Percentiles rank a stretch among this genome's conserved stretches.
phyloP scores from a whole-genome alignment of 805 yeast genomes.

The Saturnispora serradocipensis region DNA sequence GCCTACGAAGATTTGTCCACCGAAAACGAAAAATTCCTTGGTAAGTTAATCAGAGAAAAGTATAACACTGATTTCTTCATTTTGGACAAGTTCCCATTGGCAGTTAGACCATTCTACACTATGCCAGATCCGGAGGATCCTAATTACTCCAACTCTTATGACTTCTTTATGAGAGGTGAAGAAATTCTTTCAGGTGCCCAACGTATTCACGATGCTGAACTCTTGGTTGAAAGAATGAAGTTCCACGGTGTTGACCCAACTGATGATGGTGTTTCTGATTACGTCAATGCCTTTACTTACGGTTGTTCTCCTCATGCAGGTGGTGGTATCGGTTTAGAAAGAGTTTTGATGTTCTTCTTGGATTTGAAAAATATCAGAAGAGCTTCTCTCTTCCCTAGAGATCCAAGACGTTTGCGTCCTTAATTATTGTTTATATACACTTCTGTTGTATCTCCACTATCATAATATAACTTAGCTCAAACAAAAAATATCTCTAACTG shows the following conservation, averaged over 20 bases:
- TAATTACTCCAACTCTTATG: constrained; percentile 92
- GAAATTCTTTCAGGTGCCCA: constrained; percentile 99
- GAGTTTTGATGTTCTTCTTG: constrained; percentile 97
- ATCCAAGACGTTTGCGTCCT: constrained; percentile 91
- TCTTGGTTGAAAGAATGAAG: constrained; percentile 72
- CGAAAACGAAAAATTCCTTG: constrained; percentile 89
- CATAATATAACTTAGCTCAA: background rate
- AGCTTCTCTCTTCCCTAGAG: constrained; percentile 99
- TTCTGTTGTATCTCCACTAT: background rate
- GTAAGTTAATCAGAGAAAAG: constrained; percentile 83
- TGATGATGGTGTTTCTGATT: constrained; percentile 78
- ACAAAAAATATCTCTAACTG: background rate
- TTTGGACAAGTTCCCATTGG: constrained; percentile 96
- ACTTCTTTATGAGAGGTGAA: constrained; percentile 99
- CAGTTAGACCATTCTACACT: constrained; percentile 96
- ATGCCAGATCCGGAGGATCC: constrained; percentile 96
- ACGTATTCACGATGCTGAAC: constrained; percentile 90
- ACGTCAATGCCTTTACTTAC: constrained; percentile 83
- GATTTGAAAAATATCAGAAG: constrained; percentile 96
- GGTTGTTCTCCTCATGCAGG: constrained; percentile 99
- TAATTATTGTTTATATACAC: constrained; percentile 20
- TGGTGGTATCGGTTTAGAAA: constrained; percentile 98
- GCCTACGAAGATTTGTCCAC: constrained; percentile 88
- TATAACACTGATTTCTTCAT: constrained; percentile 97
- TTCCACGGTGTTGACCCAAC: constrained; percentile 76